phyloP scores from a whole-genome alignment of 345 rosid species.

The Noccaea caerulescens region DNA sequence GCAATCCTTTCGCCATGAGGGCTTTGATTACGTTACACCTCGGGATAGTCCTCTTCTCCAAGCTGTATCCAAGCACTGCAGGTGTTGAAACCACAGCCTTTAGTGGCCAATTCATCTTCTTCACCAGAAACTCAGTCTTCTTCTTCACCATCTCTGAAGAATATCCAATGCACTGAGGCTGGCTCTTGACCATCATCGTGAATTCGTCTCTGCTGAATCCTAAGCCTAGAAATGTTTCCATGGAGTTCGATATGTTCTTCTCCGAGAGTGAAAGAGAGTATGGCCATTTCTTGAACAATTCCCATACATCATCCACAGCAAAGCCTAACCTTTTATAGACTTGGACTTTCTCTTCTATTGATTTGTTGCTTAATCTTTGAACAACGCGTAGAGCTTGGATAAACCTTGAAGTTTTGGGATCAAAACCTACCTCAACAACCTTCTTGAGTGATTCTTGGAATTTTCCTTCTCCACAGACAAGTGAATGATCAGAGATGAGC shows the following conservation, averaged over 20 bases:
- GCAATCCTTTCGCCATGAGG: constrained; percentile 23
- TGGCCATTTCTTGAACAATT: constrained; percentile 43
- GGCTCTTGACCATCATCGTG: not conserved
- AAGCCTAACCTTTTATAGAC: constrained; percentile 42
- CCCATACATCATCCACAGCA: constrained; percentile 24
- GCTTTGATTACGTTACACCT: constrained; percentile 24
- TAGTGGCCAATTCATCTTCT: constrained; percentile 19
- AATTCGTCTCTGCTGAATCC: constrained; percentile 40
- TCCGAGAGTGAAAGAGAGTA: not conserved
- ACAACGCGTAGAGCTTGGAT: constrained; percentile 22
- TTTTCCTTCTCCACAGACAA: not conserved
- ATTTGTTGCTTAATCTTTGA: not conserved
- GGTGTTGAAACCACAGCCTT: constrained; percentile 1
- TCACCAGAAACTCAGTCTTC: constrained; percentile 19
- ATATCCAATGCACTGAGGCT: not conserved
- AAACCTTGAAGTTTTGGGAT: constrained; percentile 23
- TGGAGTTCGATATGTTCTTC: constrained; percentile 27
- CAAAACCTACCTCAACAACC: constrained; percentile 33
- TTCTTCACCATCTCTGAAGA: constrained; percentile 2
- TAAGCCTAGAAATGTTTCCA: constrained; percentile 40
- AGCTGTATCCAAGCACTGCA: not conserved
- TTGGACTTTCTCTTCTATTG: constrained; percentile 26
- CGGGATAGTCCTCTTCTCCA: constrained; percentile 26
- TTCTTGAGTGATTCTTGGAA: constrained; percentile 29
- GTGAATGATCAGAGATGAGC: not conserved